Conservation (phyloP, 2,329 filamentous ascomycete species). For the Teratosphaeriaceae sp. region DNA sequence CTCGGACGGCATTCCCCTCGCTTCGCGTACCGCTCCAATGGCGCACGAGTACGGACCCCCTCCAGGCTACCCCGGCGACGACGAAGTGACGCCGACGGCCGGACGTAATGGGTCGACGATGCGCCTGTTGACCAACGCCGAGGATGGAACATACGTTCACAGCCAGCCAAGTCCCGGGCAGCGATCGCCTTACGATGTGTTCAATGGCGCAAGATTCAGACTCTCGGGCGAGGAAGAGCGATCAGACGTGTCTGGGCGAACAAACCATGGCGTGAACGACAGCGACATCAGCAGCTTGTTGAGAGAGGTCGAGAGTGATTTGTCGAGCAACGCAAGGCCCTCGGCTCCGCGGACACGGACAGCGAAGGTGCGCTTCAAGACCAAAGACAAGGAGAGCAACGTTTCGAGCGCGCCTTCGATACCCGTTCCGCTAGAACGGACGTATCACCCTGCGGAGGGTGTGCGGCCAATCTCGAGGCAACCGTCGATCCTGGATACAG, state of each 20-base stretch:
- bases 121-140: constrained; percentile 43
- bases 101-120: constrained; percentile 39
- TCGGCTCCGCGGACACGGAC: constrained; percentile 21
- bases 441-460: constrained; percentile 44
- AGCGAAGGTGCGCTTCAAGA: constrained; percentile 28
- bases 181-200: constrained; percentile 35
- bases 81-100: constrained; percentile 28
- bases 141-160: constrained; percentile 33
- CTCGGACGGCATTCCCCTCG: constrained; percentile 19
- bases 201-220: constrained; percentile 22
- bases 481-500: constrained; percentile 45
- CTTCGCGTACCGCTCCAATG: constrained; percentile 16
- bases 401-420: constrained; percentile 23
- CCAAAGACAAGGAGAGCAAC: constrained; percentile 20
- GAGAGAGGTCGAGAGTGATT: constrained; percentile 33
- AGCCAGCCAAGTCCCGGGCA: constrained; percentile 13
- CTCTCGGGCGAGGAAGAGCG: constrained; percentile 12
- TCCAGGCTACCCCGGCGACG: constrained; percentile 35
- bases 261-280: constrained; percentile 10
- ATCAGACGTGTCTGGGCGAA: not conserved
- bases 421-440: constrained; percentile 37
- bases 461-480: constrained; percentile 41
- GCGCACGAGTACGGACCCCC: constrained; percentile 28
- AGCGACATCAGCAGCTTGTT: constrained; percentile 38
- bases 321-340: constrained; percentile 15